Percentiles rank a stretch among this genome's conserved stretches.
These are phyloP conservation scores for Paramicrosporidium saccamoebae DNA, from an alignment of 371 early-diverging fungal genomes.

Conservation along the genomic window DNA sequence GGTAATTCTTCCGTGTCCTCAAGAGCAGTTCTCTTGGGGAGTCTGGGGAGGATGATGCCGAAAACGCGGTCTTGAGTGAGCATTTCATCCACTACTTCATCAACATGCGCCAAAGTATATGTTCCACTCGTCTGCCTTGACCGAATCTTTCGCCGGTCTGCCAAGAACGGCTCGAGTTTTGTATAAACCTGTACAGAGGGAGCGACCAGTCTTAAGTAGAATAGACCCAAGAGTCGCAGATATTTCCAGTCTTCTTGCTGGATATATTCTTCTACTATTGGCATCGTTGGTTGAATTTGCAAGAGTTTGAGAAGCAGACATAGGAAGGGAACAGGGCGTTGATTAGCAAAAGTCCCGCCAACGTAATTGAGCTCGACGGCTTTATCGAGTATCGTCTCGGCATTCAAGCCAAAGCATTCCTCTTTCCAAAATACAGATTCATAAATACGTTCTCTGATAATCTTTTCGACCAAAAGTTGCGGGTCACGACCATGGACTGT, in stretches of 20 bases:
- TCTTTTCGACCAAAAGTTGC: conserved; percentile 69
- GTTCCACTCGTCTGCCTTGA: conserved; percentile 9
- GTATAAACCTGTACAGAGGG: conserved; percentile 38
- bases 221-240: conserved; percentile 50
- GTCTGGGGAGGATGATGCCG: conserved; percentile 49
- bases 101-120: conserved; percentile 32
- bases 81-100: conserved; percentile 58
- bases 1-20: conserved; percentile 58
- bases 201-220: conserved; percentile 50
- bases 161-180: conserved; percentile 44
- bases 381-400: conserved; percentile 56
- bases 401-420: conserved; percentile 61
- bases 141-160: conserved; percentile 54
- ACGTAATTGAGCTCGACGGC: conserved; percentile 35
- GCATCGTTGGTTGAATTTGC: conserved; percentile 54
- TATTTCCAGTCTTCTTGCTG: conserved; percentile 38
- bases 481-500: conserved; percentile 57
- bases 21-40: conserved; percentile 33
- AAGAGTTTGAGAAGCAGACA: conserved; percentile 56
- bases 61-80: conserved; percentile 43
- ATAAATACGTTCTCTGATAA: conserved; percentile 54
- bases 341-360: conserved; percentile 54
- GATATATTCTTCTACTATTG: conserved; percentile 43
- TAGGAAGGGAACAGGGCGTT: conserved; percentile 58
- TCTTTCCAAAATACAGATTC: conserved; percentile 84